Evolutionary conservation across 129 eudicot species (phyloP).

Genomic region (Heracleum sosnowskyi): DNA sequence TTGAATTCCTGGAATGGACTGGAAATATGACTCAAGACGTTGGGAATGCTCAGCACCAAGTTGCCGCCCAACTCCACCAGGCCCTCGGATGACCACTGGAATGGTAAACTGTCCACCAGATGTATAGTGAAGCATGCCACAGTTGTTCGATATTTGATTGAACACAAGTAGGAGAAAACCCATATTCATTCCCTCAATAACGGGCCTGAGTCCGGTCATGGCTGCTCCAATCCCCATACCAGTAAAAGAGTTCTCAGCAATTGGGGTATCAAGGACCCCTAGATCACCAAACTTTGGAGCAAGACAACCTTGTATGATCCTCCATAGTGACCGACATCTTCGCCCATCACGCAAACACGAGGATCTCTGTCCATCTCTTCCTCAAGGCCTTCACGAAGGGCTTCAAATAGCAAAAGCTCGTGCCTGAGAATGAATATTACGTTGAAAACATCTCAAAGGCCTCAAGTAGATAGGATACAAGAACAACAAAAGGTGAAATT

Average conservation of each 20-base stretch:
- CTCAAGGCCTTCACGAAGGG: slow-evolving; percentile 69
- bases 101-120: slow-evolving; percentile 66
- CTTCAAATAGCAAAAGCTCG: slow-evolving; percentile 59
- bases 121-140: slow-evolving; percentile 77
- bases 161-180: slow-evolving; percentile 61
- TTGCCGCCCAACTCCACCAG: slow-evolving; percentile 77
- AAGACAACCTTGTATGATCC: slow-evolving; percentile 62
- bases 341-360: slow-evolving; percentile 62
- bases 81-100: slow-evolving; percentile 63
- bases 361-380: slow-evolving; percentile 71
- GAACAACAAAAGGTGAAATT: neutral
- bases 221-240: slow-evolving; percentile 73
- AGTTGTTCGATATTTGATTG: slow-evolving; percentile 65
- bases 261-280: slow-evolving; percentile 64
- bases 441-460: neutral
- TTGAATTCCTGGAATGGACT: slow-evolving; percentile 60
- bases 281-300: slow-evolving; percentile 52
- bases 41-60: slow-evolving; percentile 74
- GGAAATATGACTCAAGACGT: slow-evolving; percentile 65
- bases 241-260: slow-evolving; percentile 65
- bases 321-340: slow-evolving; percentile 68
- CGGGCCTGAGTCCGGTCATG: slow-evolving; percentile 62
- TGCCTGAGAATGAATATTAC: slow-evolving; percentile 31
- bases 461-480: neutral
- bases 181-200: slow-evolving; percentile 76